phyloP scores from a whole-genome alignment of 2,329 filamentous ascomycete genomes.

The Alternaria brassicae region DNA sequence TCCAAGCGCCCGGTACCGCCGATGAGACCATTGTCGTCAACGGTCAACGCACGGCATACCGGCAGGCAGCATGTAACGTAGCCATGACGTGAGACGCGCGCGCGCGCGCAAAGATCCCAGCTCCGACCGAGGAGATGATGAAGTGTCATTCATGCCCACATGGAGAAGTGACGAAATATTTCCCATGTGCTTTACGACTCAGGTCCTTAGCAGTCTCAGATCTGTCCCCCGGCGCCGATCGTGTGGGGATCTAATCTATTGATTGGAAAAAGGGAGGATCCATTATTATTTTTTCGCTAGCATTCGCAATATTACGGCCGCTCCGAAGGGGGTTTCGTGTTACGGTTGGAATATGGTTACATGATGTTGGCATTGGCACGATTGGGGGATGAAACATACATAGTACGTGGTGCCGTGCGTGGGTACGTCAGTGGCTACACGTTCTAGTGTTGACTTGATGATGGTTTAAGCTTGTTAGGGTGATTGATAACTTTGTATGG shows the following conservation, averaged over 20 bases:
- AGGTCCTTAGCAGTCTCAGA: too few species aligned
- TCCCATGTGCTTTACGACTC: background rate
- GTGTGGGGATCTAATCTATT: background rate
- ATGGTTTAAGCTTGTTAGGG: background rate
- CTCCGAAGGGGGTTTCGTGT: constrained; percentile 16
- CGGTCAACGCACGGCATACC: background rate
- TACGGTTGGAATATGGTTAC: background rate
- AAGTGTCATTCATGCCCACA: too few species aligned
- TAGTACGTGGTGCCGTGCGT: background rate
- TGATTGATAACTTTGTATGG: background rate
- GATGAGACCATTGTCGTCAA: background rate
- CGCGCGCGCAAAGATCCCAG: background rate
- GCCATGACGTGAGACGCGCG: background rate
- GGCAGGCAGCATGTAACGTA: background rate
- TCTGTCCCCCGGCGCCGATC: background rate
- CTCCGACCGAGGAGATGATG: background rate
- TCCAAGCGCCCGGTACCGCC: background rate
- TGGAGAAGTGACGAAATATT: background rate
- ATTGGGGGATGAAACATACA: background rate
- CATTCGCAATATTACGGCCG: constrained; percentile 1
- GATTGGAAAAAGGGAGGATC: too few species aligned
- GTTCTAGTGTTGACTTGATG: background rate
- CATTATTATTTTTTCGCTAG: too few species aligned
- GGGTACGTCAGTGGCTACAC: background rate
- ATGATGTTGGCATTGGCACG: background rate